phyloP scores from a whole-genome alignment of 2,329 filamentous ascomycete species.

The Fusarium decemcellulare region DNA sequence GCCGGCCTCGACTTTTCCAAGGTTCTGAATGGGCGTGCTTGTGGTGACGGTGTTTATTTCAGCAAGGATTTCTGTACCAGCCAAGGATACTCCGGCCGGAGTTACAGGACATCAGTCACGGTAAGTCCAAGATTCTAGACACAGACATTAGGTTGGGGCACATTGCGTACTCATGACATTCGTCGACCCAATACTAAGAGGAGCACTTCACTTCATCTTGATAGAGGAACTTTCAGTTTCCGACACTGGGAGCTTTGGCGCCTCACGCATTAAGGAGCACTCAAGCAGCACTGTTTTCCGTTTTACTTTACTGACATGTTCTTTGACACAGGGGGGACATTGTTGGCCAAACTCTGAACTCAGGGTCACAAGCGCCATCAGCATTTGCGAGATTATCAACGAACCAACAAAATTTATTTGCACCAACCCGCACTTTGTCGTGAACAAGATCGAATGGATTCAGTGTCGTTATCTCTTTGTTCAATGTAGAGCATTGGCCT shows the following conservation, averaged over 20 bases:
- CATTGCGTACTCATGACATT: background rate
- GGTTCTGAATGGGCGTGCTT: slow-evolving; percentile 75
- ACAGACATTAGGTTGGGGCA: too few relatives aligned
- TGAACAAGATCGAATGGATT: slow-evolving; percentile 86
- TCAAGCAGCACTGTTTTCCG: too few relatives aligned
- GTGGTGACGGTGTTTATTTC: slow-evolving; percentile 87
- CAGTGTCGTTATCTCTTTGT: slow-evolving; percentile 89
- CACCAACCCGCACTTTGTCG: slow-evolving; percentile 75
- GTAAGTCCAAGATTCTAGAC: background rate
- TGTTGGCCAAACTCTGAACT: slow-evolving; percentile 79
- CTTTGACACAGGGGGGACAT: background rate
- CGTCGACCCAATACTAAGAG: too few relatives aligned
- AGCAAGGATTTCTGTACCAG: slow-evolving; percentile 55
- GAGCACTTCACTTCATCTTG: too few relatives aligned
- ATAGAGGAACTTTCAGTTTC: too few relatives aligned
- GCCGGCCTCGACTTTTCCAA: slow-evolving; percentile 82
- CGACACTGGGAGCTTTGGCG: too few relatives aligned
- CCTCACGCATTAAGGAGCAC: too few relatives aligned
- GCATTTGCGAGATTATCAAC: slow-evolving; percentile 90
- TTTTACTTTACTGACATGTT: background rate
- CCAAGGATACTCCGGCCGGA: slow-evolving; percentile 20
- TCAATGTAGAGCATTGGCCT: slow-evolving; percentile 29
- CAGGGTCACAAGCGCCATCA: slow-evolving; percentile 71
- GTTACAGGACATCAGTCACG: background rate
- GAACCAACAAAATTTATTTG: slow-evolving; percentile 72